Base-by-base conservation (phyloP, 1,284 basidiomycete genomes). In the Ceratobasidium theobromae region DNA sequence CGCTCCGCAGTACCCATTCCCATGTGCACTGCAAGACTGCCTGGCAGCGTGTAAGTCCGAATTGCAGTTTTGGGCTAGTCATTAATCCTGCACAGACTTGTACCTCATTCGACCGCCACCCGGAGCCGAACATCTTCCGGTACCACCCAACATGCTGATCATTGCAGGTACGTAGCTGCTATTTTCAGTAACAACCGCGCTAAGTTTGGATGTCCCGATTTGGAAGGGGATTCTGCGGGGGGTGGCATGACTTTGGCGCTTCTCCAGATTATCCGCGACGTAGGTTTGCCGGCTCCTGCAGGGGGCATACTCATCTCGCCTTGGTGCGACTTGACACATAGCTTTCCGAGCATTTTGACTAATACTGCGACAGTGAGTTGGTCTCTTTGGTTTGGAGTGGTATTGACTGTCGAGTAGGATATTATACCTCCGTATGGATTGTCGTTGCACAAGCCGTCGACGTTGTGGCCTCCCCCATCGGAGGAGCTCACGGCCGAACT, bases 1-100 rank as follows among this genome's bases (percentile, higher is more conserved):
- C 40, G 87, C 95, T 8, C 95, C 95, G 0, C 94, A 97, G 76
- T 97, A 95, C 71, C 96, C 96, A 0, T 99, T 98, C 77, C 96
- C 96, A 30, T 98, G 96, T 72, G 93, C 90, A 0, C 77, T 98
- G 14, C 93, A 96, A 73, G 95, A 97, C 75, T 79, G 87, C 51
- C 73, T 97, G 9, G 90, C 94, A 1, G 88, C 93, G 4, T 98
- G 89, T 87, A 72, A 68, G 82, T 75, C 41, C 28, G 12, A 8
- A 9, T n/a, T 45, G 23, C 21, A 32, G 1, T 1, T 2, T 27
- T 18, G 23, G 43, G 16, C 11, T 14, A 2, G 11, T 32, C 58
- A 83, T 83, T 84, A 66, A 69, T 82, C 52, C 18, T 45, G 18
- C 43, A 9, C 65, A 84, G 83, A 82, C 80, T 82, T 83, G 75